These are phyloP conservation scores for Fagopyrum esculentum DNA, from an alignment of 148 eudicot species.

Conservation along the genomic window DNA sequence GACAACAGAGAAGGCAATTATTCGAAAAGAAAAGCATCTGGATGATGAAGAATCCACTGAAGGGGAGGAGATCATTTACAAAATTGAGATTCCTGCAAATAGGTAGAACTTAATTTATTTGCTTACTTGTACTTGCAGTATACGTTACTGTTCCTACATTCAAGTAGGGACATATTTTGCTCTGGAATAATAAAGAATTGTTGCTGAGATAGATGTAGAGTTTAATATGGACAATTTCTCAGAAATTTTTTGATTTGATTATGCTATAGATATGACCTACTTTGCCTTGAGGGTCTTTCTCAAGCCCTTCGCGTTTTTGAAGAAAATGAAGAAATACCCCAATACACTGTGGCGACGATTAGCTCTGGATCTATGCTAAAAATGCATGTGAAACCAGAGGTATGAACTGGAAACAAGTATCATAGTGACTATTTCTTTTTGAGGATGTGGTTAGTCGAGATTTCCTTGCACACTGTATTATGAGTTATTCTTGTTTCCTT, in stretches of 20 bases:
- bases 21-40: slow-evolving; percentile 82
- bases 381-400: slow-evolving; percentile 94
- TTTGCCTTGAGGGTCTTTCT: slow-evolving; percentile 90
- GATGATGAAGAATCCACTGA: slow-evolving; percentile 46
- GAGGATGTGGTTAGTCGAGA: background rate
- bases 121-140: background rate
- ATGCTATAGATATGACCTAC: slow-evolving; percentile 77
- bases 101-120: slow-evolving; percentile 35
- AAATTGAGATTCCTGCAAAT: slow-evolving; percentile 91
- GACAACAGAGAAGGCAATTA: slow-evolving; percentile 93
- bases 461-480: background rate
- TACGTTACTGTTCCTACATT: background rate
- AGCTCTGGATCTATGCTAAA: slow-evolving; percentile 44
- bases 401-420: slow-evolving; percentile 16
- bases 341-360: slow-evolving; percentile 39
- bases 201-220: background rate
- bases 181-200: background rate
- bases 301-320: slow-evolving; percentile 69
- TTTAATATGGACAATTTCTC: background rate
- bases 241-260: background rate
- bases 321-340: slow-evolving; percentile 64
- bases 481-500: slow-evolving; percentile 14
- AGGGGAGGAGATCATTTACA: slow-evolving; percentile 84
- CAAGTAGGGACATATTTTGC: background rate
- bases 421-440: background rate